Base-by-base conservation (phyloP, 176 grass and related monocot genomes). In the Tuctoria greenei region DNA sequence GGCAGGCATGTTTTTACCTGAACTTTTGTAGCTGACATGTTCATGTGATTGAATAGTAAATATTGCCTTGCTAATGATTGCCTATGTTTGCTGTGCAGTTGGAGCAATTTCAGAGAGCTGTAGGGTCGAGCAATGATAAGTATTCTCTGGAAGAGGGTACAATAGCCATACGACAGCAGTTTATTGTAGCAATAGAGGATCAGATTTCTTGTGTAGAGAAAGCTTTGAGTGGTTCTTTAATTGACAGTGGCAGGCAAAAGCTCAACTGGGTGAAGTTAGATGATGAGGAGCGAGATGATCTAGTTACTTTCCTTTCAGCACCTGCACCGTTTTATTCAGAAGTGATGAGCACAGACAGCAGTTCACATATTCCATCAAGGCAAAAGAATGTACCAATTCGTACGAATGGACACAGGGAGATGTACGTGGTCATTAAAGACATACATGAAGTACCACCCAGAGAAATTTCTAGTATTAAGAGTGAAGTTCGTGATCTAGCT, bases 41-140 rank as follows among this genome's bases (percentile, higher is more conserved):
- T 75, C 34, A 17, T 66, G 41, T 17, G 16, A 8, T 31, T 44
- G 14, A 83, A 55, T 20, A 64, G 16, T 45, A 63, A 74, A 61
- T 44, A 36, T 75, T 70, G 36, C 23, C 28, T 55, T 68, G 21
- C 17, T 82, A 41, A 63, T 72, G 43, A 25, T 59, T 62, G 25
- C 11, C 4, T 11, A 41, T 73, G 58, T n/a, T 27, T 52, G 27
- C 68, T 6, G 3, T 76, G 73, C 71, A 97, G 94, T 84, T 91
- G 88, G 94, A 97, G 45, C 90, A 97, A 66, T 97, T 97, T 69
- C 78, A 88, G 84, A 84, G 88, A 72, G 94, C 88, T 74, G 78
- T 97, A 69, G 72, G 66, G 36, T 73, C 72, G 56, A 89, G 84
- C 78, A 74, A 72, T 27, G 81, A 80, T 60, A 93, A 80, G 44